These are phyloP conservation scores for Pseudocercospora vitis DNA, from an alignment of 2,329 filamentous ascomycete species.

Conservation along the genomic window DNA sequence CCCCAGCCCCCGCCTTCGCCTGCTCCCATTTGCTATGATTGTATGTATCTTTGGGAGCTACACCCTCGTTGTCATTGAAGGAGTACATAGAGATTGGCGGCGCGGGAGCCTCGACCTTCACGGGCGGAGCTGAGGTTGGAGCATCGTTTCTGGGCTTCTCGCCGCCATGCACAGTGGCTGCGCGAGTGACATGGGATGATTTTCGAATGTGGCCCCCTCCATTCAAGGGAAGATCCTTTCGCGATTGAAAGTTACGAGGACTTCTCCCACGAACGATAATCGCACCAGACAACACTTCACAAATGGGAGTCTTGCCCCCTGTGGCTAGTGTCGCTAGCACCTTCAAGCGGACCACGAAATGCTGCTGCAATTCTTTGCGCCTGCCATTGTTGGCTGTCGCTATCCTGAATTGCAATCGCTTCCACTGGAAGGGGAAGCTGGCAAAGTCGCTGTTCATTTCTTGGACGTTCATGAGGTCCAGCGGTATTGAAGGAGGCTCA, in stretches of 20 bases:
- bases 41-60: conserved; percentile 44
- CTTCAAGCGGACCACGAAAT: conserved; percentile 88
- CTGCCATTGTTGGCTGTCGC: conserved; percentile 95
- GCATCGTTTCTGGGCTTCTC: conserved; percentile 31
- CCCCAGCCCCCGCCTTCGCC: conserved; percentile 25
- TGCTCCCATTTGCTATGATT: conserved; percentile 47
- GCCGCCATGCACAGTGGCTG: conserved; percentile 31
- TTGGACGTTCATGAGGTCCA: conserved; percentile 65
- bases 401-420: conserved; percentile 87
- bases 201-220: conserved; percentile 78
- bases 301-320: conserved; percentile 76
- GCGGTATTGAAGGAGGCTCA: conserved; percentile 78
- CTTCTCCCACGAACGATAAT: conserved; percentile 93
- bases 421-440: conserved; percentile 92
- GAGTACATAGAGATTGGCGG: conserved; percentile 43
- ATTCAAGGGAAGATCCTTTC: conserved; percentile 86
- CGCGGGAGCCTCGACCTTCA: conserved; percentile 38
- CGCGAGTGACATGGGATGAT: conserved; percentile 30
- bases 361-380: conserved; percentile 91
- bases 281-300: conserved; percentile 81
- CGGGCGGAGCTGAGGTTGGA: conserved; percentile 30
- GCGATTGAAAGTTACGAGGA: conserved; percentile 89
- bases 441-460: conserved; percentile 79
- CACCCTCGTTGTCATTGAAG: conserved; percentile 43
- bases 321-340: conserved; percentile 80